Evolutionary conservation across 2,329 filamentous ascomycete species (phyloP).

Genomic region (Aspergillus luchuensis): DNA sequence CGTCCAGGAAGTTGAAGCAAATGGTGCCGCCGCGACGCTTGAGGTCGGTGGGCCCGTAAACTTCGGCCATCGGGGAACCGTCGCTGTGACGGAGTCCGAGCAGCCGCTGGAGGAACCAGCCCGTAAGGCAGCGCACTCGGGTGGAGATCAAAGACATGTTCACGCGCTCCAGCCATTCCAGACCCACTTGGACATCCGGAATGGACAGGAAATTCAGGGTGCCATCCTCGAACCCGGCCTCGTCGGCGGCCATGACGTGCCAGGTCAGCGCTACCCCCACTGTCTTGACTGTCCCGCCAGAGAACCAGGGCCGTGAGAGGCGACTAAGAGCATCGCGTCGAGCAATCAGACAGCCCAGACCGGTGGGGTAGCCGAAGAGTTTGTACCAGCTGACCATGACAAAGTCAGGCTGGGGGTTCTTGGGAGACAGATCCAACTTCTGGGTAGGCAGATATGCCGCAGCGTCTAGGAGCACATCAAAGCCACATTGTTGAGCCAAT

Average conservation of each 20-base stretch:
- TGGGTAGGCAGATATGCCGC: conserved; percentile 14
- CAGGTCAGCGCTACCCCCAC: conserved; percentile 3
- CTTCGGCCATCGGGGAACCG: conserved; percentile 3
- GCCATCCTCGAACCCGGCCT: conserved; percentile 13
- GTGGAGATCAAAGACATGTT: conserved; percentile 8
- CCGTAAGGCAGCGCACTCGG: conserved; percentile 12
- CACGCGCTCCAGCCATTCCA: conserved; percentile 9
- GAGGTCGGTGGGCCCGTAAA: conserved; percentile 8
- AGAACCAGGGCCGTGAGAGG: conserved; percentile 15
- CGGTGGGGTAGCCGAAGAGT: conserved; percentile 14
- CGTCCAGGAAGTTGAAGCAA: conserved; percentile 11
- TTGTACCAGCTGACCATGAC: conserved; percentile 17
- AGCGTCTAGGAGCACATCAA: conserved; percentile 13
- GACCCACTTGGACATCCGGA: conserved; percentile 10
- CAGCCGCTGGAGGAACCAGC: conserved; percentile 12
- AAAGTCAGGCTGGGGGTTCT: conserved; percentile 10
- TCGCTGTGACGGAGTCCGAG: conserved; percentile 7
- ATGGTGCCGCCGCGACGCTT: conserved; percentile 7
- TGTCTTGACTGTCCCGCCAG: conserved; percentile 7
- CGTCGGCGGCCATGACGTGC: conserved; percentile 8
- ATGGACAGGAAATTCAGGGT: conserved; percentile 14
- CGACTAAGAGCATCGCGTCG: conserved; percentile 8
- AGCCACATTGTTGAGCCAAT: conserved; percentile 9
- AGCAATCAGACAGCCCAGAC: conserved; percentile 13
- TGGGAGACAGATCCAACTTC: conserved; percentile 4